Evolutionary conservation across 163 green algal species (phyloP).

Genomic region (Scenedesmus sp.): DNA sequence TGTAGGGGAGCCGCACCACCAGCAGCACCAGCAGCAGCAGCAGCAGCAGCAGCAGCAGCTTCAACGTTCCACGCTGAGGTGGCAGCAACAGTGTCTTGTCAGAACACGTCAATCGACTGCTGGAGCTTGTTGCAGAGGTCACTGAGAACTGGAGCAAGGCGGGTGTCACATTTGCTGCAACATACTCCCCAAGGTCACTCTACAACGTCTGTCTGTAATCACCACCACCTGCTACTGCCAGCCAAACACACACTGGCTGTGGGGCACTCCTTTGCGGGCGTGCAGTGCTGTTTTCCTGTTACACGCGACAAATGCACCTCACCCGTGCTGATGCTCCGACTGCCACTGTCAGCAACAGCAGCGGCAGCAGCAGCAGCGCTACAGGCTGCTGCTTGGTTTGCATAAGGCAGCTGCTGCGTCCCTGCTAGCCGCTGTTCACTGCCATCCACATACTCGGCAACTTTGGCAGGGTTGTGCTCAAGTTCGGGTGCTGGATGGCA

Average conservation of each 20-base stretch:
- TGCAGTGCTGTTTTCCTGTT: too few relatives aligned
- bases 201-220: too few relatives aligned
- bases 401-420: background rate
- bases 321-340: background rate
- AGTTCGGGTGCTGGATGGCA: background rate
- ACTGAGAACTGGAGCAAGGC: too few relatives aligned
- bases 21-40: background rate
- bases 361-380: background rate
- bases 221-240: background rate
- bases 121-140: too few relatives aligned
- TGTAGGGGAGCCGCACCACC: background rate
- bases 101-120: too few relatives aligned
- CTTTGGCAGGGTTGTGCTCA: background rate
- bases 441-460: background rate
- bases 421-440: background rate
- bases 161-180: too few relatives aligned
- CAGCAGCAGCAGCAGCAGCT: background rate
- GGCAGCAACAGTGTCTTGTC: too few relatives aligned
- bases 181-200: too few relatives aligned
- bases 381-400: background rate
- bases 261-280: too few relatives aligned
- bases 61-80: too few relatives aligned
- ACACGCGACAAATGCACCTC: background rate
- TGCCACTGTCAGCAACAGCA: background rate
- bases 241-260: background rate